A percentile compares a stretch with the other conserved stretches of the same genome.
Evolutionary conservation across 1,284 basidiomycete genomes (phyloP).

Genomic region (Cerrena zonata): DNA sequence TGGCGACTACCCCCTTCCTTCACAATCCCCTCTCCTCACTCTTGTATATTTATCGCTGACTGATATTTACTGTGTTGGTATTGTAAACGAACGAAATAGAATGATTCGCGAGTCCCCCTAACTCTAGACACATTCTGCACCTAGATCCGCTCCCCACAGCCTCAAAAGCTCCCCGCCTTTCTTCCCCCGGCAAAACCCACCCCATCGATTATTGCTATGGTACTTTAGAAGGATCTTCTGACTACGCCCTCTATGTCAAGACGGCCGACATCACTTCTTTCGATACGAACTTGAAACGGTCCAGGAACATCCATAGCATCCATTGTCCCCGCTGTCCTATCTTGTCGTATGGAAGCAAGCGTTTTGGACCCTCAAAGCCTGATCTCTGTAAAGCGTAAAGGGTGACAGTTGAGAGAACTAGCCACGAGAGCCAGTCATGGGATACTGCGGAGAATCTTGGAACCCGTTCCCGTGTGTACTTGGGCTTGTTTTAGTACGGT

Average conservation of each 20-base stretch:
- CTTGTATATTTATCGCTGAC: conserved; percentile 1
- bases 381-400: neutral
- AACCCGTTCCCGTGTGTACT: neutral
- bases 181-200: neutral
- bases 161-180: neutral
- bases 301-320: neutral
- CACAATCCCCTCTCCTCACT: neutral
- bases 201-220: no score
- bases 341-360: neutral
- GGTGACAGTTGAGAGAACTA: neutral
- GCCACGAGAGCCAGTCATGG: neutral
- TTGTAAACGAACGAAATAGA: neutral
- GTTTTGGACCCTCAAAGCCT: neutral
- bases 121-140: neutral
- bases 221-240: neutral
- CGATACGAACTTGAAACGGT: neutral
- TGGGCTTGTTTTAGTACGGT: neutral
- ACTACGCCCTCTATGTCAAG: neutral
- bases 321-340: no score
- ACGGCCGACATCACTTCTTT: neutral
- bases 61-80: neutral
- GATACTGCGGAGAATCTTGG: neutral
- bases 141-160: neutral
- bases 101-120: neutral
- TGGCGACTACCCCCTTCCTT: neutral